A percentile compares a stretch with the other conserved stretches of the same genome.
These are phyloP conservation scores for Zoysia matrella DNA, from an alignment of 202 grass and related monocot genomes.

Conservation along the genomic window DNA sequence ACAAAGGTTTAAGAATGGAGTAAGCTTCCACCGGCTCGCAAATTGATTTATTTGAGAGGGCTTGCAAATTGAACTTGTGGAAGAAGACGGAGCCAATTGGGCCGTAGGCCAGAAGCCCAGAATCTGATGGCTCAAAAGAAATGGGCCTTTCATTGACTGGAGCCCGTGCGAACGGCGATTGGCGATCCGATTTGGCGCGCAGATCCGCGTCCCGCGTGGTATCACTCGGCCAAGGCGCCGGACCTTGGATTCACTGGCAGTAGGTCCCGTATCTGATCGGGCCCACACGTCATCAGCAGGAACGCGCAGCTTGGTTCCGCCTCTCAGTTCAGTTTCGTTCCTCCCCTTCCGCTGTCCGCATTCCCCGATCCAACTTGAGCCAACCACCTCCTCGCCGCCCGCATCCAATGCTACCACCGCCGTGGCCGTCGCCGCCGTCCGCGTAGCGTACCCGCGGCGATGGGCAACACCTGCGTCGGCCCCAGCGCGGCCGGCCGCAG, in stretches of 20 bases:
- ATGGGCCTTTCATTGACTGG: neutral
- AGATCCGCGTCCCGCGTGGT: slow-evolving; percentile 37
- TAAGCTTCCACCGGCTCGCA: too few relatives aligned
- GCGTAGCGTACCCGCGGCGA: slow-evolving; percentile 57
- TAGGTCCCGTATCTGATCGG: neutral
- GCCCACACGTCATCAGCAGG: slow-evolving; percentile 27
- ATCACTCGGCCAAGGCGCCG: slow-evolving; percentile 15
- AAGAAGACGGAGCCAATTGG: neutral
- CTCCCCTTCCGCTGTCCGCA: slow-evolving; percentile 13
- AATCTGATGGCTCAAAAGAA: neutral
- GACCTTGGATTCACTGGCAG: slow-evolving; percentile 27
- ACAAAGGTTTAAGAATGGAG: too few relatives aligned
- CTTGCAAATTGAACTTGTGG: too few relatives aligned
- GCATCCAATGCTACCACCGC: slow-evolving; percentile 51
- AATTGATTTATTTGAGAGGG: too few relatives aligned
- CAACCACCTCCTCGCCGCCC: slow-evolving; percentile 50
- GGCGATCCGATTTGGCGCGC: slow-evolving; percentile 46
- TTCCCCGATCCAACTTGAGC: slow-evolving; percentile 46
- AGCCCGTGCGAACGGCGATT: neutral
- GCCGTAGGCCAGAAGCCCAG: neutral
- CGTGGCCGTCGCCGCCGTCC: slow-evolving; percentile 38
- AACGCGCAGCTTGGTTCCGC: neutral
- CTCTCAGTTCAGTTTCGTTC: slow-evolving; percentile 1
- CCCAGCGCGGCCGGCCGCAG: slow-evolving; percentile 58
- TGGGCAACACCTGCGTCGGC: slow-evolving; percentile 94